These are phyloP conservation scores for Trichoderma sp. DNA, from an alignment of 2,329 filamentous ascomycete species.

Conservation along the genomic window DNA sequence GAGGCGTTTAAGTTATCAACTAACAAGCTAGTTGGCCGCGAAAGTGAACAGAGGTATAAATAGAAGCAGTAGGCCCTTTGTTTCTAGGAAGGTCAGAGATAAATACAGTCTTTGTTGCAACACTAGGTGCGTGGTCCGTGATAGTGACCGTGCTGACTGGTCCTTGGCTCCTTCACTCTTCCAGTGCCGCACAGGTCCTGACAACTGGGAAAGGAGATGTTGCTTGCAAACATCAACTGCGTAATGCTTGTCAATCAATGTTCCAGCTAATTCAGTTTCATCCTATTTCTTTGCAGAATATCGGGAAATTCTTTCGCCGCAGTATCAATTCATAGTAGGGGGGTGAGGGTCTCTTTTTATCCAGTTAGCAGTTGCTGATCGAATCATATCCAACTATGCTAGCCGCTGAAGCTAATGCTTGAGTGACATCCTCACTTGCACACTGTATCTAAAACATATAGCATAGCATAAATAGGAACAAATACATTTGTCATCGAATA, in stretches of 20 bases:
- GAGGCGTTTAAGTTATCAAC: too few relatives aligned
- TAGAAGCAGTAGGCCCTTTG: too few relatives aligned
- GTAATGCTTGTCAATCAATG: background rate
- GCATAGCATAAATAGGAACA: background rate
- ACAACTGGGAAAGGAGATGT: too few relatives aligned
- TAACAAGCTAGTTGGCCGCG: too few relatives aligned
- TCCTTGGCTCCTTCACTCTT: too few relatives aligned
- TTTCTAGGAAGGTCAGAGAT: too few relatives aligned
- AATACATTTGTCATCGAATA: background rate
- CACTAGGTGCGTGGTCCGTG: too few relatives aligned
- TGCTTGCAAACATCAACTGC: background rate
- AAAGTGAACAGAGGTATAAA: too few relatives aligned
- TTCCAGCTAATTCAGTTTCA: background rate
- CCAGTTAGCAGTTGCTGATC: background rate
- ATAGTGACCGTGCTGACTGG: too few relatives aligned
- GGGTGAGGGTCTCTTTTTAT: background rate
- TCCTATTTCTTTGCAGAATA: background rate
- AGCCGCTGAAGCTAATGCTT: background rate
- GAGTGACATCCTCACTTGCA: background rate
- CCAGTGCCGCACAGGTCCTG: too few relatives aligned
- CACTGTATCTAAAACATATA: background rate
- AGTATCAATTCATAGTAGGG: background rate
- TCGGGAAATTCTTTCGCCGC: background rate
- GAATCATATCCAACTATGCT: background rate
- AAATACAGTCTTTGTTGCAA: too few relatives aligned